Base-by-base conservation (phyloP, 495 filamentous ascomycete genomes). In the Endocarpon pusillum region DNA sequence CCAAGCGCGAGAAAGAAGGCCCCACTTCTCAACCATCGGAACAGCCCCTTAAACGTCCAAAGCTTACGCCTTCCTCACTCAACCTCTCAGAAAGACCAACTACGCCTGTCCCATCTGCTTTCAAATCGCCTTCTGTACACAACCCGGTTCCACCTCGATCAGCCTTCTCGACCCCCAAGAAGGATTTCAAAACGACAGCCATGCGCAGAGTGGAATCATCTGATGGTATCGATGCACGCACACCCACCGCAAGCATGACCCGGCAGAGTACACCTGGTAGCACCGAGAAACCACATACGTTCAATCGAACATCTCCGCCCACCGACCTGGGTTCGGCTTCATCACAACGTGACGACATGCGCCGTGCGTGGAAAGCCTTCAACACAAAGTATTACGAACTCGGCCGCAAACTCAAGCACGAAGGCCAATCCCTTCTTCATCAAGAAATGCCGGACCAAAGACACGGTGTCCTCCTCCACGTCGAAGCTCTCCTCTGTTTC, bases 141-240 rank as follows among this genome's bases (percentile, higher is more conserved):
- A 31, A 17, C 12, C 14, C 28, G 28, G 28, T 4, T 31, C 19
- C 28, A 31, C n/a, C n/a, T n/a, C n/a, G 19, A 31, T n/a, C 28
- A 15, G 12, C 14, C 14, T 31, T 31, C 28, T 15, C 14, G 12
- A 31, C 28, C 5, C 28, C 28, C 5, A 31, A 14, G 28, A 31
- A 31, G 12, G 12, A 7, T 4, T 17, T 31, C 28, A 31, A 31
- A 14, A 31, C 12, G 12, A 17, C 12, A n/a, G 28, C 28, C 4
- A 31, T 31, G 28, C 5, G 12, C 5, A n/a, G 28, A 7, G 28
- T 31, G 12, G 19, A 5, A 15, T 31, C 12, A 5, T 31, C 5
- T 17, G 28, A 31, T 5, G 12, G 12, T 7, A 14, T 14, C 4
- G 28, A 31, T 15, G 28, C 28, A 15, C 28, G 28, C 14, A 31